These are phyloP conservation scores for Orbilia javanica DNA, from an alignment of 2,329 filamentous ascomycete genomes.

Conservation along the genomic window DNA sequence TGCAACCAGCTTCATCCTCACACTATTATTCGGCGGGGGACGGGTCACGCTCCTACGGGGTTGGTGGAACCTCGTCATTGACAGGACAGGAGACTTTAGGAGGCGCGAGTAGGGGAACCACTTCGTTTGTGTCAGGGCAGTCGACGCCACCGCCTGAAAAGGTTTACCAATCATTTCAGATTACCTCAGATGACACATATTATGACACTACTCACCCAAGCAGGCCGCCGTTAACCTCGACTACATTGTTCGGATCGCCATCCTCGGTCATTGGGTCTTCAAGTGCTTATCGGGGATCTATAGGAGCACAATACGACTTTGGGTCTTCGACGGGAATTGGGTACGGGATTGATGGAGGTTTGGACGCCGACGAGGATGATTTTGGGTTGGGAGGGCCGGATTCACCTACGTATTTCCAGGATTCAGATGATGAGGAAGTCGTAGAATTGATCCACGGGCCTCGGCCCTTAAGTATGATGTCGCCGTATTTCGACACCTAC, in stretches of 20 bases:
- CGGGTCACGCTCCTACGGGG: constrained; percentile 40
- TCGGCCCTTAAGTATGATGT: constrained; percentile 29
- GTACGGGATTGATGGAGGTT: constrained; percentile 37
- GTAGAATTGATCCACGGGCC: constrained; percentile 32
- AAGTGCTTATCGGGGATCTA: constrained; percentile 14
- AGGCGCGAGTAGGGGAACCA: constrained; percentile 14
- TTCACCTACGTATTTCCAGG: constrained; percentile 32
- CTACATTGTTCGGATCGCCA: constrained; percentile 43
- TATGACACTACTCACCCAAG: constrained; percentile 33
- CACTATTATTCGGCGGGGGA: constrained; percentile 53
- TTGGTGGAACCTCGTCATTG: constrained; percentile 50
- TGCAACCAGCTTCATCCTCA: constrained; percentile 52
- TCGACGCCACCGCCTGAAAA: constrained; percentile 51
- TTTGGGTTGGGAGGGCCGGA: constrained; percentile 23
- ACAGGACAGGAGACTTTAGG: constrained; percentile 38
- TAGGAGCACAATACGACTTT: constrained; percentile 46
- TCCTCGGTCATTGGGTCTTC: not conserved
- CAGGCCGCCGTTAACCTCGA: constrained; percentile 34
- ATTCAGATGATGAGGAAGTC: constrained; percentile 52
- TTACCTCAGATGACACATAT: constrained; percentile 47
- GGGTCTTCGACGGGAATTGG: constrained; percentile 8
- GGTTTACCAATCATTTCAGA: constrained; percentile 40
- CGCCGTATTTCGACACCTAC: constrained; percentile 41
- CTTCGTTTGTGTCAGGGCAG: constrained; percentile 32
- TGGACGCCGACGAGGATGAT: constrained; percentile 51